Evolutionary conservation across 2,329 filamentous ascomycete genomes (phyloP).

Genomic region (Talaromyces sp.): DNA sequence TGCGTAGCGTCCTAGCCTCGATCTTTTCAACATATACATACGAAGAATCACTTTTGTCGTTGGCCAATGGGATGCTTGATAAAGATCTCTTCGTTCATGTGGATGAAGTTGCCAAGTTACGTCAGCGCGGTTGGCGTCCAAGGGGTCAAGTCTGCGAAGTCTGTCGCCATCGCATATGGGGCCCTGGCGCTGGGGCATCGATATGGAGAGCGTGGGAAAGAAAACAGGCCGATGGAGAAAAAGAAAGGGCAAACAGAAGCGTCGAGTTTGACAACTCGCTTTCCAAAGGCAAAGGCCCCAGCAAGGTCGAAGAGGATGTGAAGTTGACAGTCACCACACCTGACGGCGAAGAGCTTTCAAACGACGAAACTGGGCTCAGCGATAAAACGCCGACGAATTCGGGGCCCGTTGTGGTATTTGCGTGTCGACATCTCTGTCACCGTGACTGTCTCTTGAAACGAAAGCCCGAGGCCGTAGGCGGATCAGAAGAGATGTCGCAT

Average conservation of each 20-base stretch:
- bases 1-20: conserved; percentile 76
- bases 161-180: conserved; percentile 80
- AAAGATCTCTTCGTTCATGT: conserved; percentile 85
- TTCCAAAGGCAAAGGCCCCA: conserved; percentile 35
- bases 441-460: conserved; percentile 37
- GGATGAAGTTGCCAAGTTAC: conserved; percentile 63
- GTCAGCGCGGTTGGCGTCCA: conserved; percentile 85
- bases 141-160: conserved; percentile 81
- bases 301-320: conserved; percentile 11
- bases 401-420: conserved; percentile 40
- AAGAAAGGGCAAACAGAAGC: conserved; percentile 23
- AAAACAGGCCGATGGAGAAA: conserved; percentile 35
- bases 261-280: conserved; percentile 22
- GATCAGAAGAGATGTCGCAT: conserved; percentile 3
- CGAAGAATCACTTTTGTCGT: conserved; percentile 78
- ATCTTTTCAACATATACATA: conserved; percentile 96
- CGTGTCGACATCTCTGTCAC: conserved; percentile 46
- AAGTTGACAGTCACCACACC: conserved; percentile 8
- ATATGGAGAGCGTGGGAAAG: conserved; percentile 81
- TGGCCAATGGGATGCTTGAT: conserved; percentile 82
- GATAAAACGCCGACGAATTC: background rate
- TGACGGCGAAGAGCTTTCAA: background rate
- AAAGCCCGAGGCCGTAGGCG: conserved; percentile 2
- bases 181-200: conserved; percentile 70
- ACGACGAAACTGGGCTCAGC: background rate